Evolutionary conservation across 148 eudicot species (phyloP), one percentile per base, ranked within the genome.

Genomic region (Arbutus unedo): DNA sequence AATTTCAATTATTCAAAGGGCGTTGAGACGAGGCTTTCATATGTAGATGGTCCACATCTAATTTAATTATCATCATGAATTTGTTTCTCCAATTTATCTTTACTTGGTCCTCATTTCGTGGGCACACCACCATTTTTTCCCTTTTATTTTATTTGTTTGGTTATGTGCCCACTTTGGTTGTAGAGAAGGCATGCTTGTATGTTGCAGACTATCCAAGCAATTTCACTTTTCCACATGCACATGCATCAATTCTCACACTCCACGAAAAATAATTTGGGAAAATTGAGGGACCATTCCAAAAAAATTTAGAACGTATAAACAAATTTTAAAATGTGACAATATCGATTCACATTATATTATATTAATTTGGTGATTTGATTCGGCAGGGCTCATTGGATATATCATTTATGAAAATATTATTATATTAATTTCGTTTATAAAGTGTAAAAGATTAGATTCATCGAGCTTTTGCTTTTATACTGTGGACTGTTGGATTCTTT

Each of bases 171-270:
- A 81, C 83, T 81, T 81, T 45, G 70, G 44, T 72, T 56, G 19
- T 74, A 19, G 70, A 81, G 71, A 74, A 81, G 78, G 83, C 78
- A 76, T 72, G 78, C 70, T 72, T 73, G 78, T 73, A 60, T 21
- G 10, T 54, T 44, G 57, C 74, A 59, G 44, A 51, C 59, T 56
- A 48, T 70, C 59, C 73, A 44, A 71, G 82, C 57, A 72, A 62
- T 2, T 25, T 66, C 44, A 4, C 71, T 75, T 81, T 81, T 73
- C 25, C 83, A 56, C 78, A 56, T 74, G 70, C 81, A 43, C 81
- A 3, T 79, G 81, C 71, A 44, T 57, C 38, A 53, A 78, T 62
- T 25, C 21, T 19, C 25, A 47, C 54, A 73, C 49, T 41, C 75
- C 0, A 18, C 9, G 7, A 0, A 44, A 23, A 43, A 45, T 73